Evolutionary conservation across 2,329 filamentous ascomycete genomes (phyloP).

Genomic region (Pseudogymnoascus pannorum): DNA sequence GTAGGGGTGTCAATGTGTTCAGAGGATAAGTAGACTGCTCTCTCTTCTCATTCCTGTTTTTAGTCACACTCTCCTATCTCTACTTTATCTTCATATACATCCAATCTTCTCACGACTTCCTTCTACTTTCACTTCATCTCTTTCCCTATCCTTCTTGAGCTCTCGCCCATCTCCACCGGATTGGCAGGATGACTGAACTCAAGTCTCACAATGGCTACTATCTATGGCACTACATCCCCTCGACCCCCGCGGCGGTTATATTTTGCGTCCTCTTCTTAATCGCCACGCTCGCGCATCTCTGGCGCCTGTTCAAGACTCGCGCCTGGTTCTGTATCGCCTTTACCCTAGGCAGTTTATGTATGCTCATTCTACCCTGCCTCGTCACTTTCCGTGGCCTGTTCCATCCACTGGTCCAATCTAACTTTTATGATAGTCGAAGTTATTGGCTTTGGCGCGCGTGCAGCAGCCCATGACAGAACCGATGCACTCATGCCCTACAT

Average conservation of each 20-base stretch:
- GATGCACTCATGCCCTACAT: slow-evolving; percentile 28
- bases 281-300: slow-evolving; percentile 23
- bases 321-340: slow-evolving; percentile 31
- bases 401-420: neutral
- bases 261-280: slow-evolving; percentile 31
- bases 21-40: neutral
- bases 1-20: neutral
- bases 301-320: slow-evolving; percentile 24
- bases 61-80: neutral
- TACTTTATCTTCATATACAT: neutral
- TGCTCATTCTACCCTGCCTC: slow-evolving; percentile 17
- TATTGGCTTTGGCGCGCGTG: slow-evolving; percentile 20
- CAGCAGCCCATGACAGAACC: slow-evolving; percentile 31
- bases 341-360: slow-evolving; percentile 33
- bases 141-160: neutral
- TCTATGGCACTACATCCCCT: slow-evolving; percentile 41
- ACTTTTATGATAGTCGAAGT: slow-evolving; percentile 19
- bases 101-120: neutral
- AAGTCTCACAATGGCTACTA: slow-evolving; percentile 24
- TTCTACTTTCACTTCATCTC: neutral
- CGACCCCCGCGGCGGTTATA: slow-evolving; percentile 34
- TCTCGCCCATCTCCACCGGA: neutral
- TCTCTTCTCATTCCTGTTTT: neutral
- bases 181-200: slow-evolving; percentile 3
- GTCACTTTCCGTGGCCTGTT: slow-evolving; percentile 9